phyloP scores from a whole-genome alignment of 2,329 filamentous ascomycete species.

The Kalmusia sp. region DNA sequence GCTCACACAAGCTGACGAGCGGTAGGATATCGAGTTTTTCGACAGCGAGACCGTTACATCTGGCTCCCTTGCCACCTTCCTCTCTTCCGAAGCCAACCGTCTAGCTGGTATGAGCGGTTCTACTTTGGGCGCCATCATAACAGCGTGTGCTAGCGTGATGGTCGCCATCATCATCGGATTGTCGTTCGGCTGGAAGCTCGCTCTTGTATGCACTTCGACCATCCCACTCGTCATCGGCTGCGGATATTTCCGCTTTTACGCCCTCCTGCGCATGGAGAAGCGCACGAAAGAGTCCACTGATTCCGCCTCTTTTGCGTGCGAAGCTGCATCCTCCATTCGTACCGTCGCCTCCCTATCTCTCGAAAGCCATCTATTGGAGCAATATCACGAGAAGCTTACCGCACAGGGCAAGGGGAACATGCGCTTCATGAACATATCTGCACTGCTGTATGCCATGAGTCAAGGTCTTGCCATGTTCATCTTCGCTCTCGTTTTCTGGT shows the following conservation, averaged over 20 bases:
- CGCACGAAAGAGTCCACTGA: conserved; percentile 78
- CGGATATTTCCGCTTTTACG: conserved; percentile 87
- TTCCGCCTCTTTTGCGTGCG: conserved; percentile 89
- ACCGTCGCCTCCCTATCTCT: conserved; percentile 93
- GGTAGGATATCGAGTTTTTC: conserved; percentile 82
- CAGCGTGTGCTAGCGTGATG: conserved; percentile 79
- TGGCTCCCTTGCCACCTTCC: conserved; percentile 77
- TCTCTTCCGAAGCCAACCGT: conserved; percentile 80
- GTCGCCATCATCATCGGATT: conserved; percentile 73
- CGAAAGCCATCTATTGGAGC: conserved; percentile 77
- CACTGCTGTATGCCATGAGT: conserved; percentile 79
- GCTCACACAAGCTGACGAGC: conserved; percentile 44
- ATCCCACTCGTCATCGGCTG: conserved; percentile 80
- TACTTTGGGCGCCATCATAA: conserved; percentile 85
- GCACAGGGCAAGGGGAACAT: conserved; percentile 74
- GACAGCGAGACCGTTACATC: conserved; percentile 90
- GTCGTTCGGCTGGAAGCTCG: conserved; percentile 85
- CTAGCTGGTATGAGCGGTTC: conserved; percentile 87
- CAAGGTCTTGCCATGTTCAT: conserved; percentile 72
- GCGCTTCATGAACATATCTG: conserved; percentile 77
- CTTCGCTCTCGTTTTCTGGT: conserved; percentile 48
- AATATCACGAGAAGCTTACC: conserved; percentile 75
- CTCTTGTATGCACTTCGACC: conserved; percentile 80
- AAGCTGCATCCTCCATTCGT: conserved; percentile 91
- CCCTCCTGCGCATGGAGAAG: conserved; percentile 82